Base-by-base conservation (phyloP, 768 basidiomycete genomes). In the Boletus subcaerulescens region DNA sequence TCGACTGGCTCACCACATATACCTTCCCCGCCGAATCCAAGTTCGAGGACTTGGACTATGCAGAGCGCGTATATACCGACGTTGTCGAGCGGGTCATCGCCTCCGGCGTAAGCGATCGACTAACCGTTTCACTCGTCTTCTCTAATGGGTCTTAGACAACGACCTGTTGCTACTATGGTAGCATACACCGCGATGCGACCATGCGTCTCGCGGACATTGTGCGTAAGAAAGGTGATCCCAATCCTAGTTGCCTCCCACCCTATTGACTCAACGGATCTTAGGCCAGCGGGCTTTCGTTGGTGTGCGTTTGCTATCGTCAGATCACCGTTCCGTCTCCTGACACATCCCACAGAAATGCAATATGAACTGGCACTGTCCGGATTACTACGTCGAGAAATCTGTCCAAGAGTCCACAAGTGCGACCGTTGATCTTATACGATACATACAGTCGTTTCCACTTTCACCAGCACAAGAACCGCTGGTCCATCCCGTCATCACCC, bases 91-190 rank as follows among this genome's bases (percentile, higher is more conserved):
- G 88, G 18, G 76, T 84, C 18, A 77, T 97, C 45, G 78, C 87
- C 55, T 81, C 73, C 33, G 94, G 93, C 46, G 95, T 96, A 67
- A 62, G 86, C 77, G 17, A 42, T 48, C 47, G 22, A 22, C 38
- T 24, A 6, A 53, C 43, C 56, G 13, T 40, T 39, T 5, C 20
- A n/a, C 18, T 10, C 50, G 52, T 52, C 50, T 31, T 36, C 52
- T 33, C 59, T 42, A 45, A 60, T 15, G 22, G 35, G 47, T 15
- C 38, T n/a, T 29, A 63, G 94, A 96, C 93, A 1, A 97, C 95
- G 1, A 97, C 95, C 0, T 91, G 86, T 64, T 97, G 92, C 68
- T 97, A 95, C 71, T 96, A 91, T 66, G 91, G 84, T 9, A 87
- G 85, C 3, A 71, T 94, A 14, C 93, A 98, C 68, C 73, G 86